Evolutionary conservation across 768 basidiomycete species (phyloP).

Genomic region (Hortiboletus campestris): DNA sequence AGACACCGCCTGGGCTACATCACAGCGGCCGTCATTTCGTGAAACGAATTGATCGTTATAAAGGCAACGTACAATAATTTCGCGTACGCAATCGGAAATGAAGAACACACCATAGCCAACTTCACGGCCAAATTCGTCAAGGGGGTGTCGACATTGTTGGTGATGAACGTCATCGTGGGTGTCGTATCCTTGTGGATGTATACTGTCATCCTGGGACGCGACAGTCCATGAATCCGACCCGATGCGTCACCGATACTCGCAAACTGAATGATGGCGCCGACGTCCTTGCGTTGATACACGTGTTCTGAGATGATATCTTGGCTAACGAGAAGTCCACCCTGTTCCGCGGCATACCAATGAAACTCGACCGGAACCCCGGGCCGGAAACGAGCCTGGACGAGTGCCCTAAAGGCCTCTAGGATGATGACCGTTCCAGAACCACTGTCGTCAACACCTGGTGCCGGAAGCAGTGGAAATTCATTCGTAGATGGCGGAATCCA

Average conservation of each 20-base stretch:
- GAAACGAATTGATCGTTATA: background rate
- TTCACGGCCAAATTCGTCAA: constrained; percentile 39
- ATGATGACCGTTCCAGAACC: constrained; percentile 75
- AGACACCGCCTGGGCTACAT: constrained; percentile 36
- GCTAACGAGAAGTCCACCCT: constrained; percentile 24
- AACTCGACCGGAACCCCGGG: constrained; percentile 71
- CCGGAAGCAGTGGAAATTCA: constrained; percentile 40
- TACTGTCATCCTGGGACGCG: constrained; percentile 34
- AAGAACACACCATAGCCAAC: constrained; percentile 33
- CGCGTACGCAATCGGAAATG: constrained; percentile 7
- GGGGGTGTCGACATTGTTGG: constrained; percentile 41
- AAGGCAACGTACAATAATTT: constrained; percentile 33
- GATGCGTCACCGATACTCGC: constrained; percentile 41
- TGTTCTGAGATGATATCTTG: constrained; percentile 54
- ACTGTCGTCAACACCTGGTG: constrained; percentile 52
- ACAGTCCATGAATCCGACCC: background rate
- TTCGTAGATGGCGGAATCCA: constrained; percentile 43
- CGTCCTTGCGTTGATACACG: constrained; percentile 41
- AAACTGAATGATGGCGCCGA: constrained; percentile 52
- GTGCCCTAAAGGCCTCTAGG: constrained; percentile 70
- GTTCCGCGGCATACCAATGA: constrained; percentile 85
- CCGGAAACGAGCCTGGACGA: constrained; percentile 65
- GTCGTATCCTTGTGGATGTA: constrained; percentile 20
- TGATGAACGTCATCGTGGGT: constrained; percentile 28
- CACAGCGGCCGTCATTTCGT: background rate